Percentiles rank a stretch among this genome's conserved stretches.
These are phyloP conservation scores for Podospora pseudopauciseta DNA, from an alignment of 495 filamentous ascomycete genomes.

Conservation along the genomic window DNA sequence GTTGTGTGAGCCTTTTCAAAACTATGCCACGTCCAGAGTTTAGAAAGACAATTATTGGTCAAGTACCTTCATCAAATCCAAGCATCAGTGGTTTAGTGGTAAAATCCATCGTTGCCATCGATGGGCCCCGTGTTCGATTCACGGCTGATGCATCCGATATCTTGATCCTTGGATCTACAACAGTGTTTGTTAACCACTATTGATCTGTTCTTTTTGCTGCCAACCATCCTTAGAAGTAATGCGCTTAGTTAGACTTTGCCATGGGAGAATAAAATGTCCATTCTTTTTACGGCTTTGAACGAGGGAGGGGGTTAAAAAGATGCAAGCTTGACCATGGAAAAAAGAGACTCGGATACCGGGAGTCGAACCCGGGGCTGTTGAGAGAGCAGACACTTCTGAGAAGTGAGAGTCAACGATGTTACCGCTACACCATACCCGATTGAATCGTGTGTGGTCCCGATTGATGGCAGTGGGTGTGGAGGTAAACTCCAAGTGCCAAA, in stretches of 20 bases:
- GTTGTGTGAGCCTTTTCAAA: neutral
- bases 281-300: neutral
- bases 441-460: constrained; percentile 17
- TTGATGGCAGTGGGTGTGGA: neutral
- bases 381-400: neutral
- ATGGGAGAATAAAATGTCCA: neutral
- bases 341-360: constrained; percentile 14
- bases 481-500: neutral
- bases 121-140: constrained; percentile 54
- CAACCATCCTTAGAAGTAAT: neutral
- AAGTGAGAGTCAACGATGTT: constrained; percentile 19
- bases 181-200: neutral
- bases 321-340: neutral
- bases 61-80: neutral
- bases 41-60: neutral
- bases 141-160: constrained; percentile 33
- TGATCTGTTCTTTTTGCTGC: neutral
- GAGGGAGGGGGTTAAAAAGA: neutral
- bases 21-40: neutral
- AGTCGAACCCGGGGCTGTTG: constrained; percentile 12
- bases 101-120: constrained; percentile 53
- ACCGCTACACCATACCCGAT: constrained; percentile 17
- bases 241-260: no score
- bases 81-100: constrained; percentile 48
- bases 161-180: neutral